phyloP scores from a whole-genome alignment of 495 filamentous ascomycete species.

The Tuber indicum region DNA sequence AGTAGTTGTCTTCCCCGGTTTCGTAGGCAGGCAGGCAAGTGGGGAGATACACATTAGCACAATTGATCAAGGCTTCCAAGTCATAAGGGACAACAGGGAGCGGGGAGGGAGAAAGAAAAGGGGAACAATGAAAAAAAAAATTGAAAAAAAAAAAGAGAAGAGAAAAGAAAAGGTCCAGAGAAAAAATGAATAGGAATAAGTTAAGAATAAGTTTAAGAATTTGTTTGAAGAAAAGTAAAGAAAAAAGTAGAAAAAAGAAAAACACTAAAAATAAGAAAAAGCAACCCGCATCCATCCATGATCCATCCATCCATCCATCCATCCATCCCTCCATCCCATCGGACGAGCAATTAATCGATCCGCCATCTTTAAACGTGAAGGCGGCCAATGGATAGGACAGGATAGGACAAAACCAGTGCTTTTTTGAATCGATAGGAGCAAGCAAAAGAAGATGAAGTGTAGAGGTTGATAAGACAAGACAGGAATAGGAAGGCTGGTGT shows the following conservation, averaged over 20 bases:
- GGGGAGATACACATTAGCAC: not conserved
- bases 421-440: not conserved
- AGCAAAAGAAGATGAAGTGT: not conserved
- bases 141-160: no score
- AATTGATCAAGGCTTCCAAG: not conserved
- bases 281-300: not conserved
- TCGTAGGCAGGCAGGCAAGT: not conserved
- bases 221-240: not conserved
- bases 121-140: constrained; percentile 11
- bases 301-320: not conserved
- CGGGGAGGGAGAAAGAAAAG: constrained; percentile 24
- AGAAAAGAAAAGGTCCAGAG: not conserved
- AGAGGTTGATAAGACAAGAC: not conserved
- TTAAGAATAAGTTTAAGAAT: constrained; percentile 8
- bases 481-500: not conserved
- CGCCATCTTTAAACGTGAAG: not conserved
- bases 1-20: not conserved
- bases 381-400: constrained; percentile 6
- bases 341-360: not conserved
- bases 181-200: not conserved
- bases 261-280: constrained; percentile 15
- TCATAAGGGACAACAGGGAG: constrained; percentile 16
- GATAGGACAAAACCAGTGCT: constrained; percentile 9
- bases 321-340: constrained; percentile 3
- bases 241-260: constrained; percentile 15